Base-by-base conservation (phyloP, 2,329 filamentous ascomycete species). In the Trematosphaeria pertusa region DNA sequence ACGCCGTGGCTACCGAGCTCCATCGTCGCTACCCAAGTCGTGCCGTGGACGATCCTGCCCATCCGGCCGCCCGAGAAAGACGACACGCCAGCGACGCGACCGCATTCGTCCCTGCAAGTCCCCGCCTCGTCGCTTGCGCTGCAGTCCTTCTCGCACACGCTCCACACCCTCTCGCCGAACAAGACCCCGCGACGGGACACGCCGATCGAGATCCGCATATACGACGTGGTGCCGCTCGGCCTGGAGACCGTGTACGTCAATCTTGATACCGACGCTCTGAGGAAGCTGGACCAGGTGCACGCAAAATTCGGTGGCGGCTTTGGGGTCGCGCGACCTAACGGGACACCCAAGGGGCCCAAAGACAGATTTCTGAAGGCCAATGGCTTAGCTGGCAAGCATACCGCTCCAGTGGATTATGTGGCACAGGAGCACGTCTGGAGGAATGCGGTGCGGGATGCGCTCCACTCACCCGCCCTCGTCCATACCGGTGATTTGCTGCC, bases 171-270 rank as follows among this genome's bases (percentile, higher is more conserved):
- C 20, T 86, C 91, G 18, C 88, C 89, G 10, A 89, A 88, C 46
- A 91, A 88, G 68, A 80, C 90, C 35, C 84, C 84, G 55, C 85
- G 88, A 61, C 85, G 86, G 58, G 86, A 90, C 59, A 84, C 85
- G 54, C 85, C 88, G 7, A 88, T 97, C 55, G 92, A 97, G 71
- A 87, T 97, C 52, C 80, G 90, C 47, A 81, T 95, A 19, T 78
- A 95, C 47, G 88, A 96, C 66, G 89, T 94, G 6, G 81, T 87
- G 7, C 89, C 93, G 1, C 73, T 97, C 19, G 81, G 86, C 2
- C 76, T 97, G 19, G 90, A 97, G 50, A 90, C 89, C 0, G 82
- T 97, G 12, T 96, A 91, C 67, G 89, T 97, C 47, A 91, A 84
- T 38, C 79, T 97, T 5, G 91, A 97, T 65, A 87, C 85, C 37